Evolutionary conservation across 169 alveolate species (phyloP), one percentile per base, ranked within the genome.

Genomic region (Besnoitia besnoiti): DNA sequence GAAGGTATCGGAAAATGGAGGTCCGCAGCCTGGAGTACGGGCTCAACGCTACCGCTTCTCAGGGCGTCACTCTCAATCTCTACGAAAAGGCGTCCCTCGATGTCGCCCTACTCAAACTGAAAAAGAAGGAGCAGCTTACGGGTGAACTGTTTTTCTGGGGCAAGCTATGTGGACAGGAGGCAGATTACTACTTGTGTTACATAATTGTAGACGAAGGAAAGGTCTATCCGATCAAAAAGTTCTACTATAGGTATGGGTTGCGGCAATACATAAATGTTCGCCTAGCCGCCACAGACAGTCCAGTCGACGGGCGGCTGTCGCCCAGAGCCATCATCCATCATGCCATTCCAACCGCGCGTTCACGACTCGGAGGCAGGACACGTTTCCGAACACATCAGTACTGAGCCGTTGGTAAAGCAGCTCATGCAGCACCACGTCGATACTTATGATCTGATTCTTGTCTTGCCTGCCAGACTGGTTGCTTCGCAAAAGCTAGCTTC

Each of bases 61-160:
- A 16, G 19, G 93, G 93, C 14, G 76, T 76, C 75, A 90, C 90
- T 39, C 82, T 90, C 30, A 90, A 80, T 37, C 73, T 44, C 39
- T 90, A 90, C 75, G 93, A 90, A 76, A 50, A 51, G 35, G 46
- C 82, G 35, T 77, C 93, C n/a, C 59, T 90, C 0, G 90, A 61
- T 40, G 50, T 90, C 27, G 62, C 90, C 27, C 90, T 90, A 0
- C 4, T 80, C 47, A 90, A 50, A 46, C 61, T 90, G 16, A 87
- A 61, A 21, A 80, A 59, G 75, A 90, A 79, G 42, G 80, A 61
- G 27, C 40, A 33, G 5, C 61, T 40, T 35, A 27, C 61, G 4
- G 90, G 85, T n/a, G 85, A 90, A 42, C 67, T 46, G 4, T 90
- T 51, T 44, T 90, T 90, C 79, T 90, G 93, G 93, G 93, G 93